Conservation (phyloP, 2,329 filamentous ascomycete species). For the Colletotrichum sp. region DNA sequence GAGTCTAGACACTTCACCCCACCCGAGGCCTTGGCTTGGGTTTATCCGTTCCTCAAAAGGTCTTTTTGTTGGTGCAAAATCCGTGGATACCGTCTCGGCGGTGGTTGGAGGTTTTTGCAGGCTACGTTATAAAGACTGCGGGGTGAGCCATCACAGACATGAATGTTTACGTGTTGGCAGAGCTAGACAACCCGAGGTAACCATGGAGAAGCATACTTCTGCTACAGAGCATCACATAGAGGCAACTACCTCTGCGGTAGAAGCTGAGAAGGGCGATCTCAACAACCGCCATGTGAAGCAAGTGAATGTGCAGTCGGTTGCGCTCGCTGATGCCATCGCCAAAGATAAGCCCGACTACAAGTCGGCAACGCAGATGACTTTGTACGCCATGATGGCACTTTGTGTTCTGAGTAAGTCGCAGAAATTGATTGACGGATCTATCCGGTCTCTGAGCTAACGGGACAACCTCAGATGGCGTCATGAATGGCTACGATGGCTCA, state of each 20-base stretch:
- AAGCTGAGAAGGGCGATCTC: not conserved
- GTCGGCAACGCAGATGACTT: constrained; percentile 12
- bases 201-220: not conserved
- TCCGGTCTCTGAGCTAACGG: not conserved
- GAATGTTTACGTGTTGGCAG: not conserved
- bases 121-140: not conserved
- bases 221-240: not conserved
- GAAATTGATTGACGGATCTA: too few relatives aligned
- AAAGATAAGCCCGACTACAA: constrained; percentile 22
- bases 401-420: constrained; percentile 14
- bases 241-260: constrained; percentile 13
- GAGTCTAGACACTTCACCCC: not conserved
- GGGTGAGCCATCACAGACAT: not conserved
- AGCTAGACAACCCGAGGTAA: not conserved
- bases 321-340: constrained; percentile 24
- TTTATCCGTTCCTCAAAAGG: not conserved
- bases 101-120: not conserved
- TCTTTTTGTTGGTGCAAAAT: not conserved
- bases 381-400: constrained; percentile 24
- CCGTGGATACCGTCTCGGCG: not conserved
- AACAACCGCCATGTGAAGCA: constrained; percentile 11
- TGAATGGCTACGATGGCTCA: constrained; percentile 21
- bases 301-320: constrained; percentile 20
- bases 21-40: not conserved
- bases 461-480: not conserved